Base-by-base conservation (phyloP, 306 rosid species). In the Elaeagnus macrophylla region DNA sequence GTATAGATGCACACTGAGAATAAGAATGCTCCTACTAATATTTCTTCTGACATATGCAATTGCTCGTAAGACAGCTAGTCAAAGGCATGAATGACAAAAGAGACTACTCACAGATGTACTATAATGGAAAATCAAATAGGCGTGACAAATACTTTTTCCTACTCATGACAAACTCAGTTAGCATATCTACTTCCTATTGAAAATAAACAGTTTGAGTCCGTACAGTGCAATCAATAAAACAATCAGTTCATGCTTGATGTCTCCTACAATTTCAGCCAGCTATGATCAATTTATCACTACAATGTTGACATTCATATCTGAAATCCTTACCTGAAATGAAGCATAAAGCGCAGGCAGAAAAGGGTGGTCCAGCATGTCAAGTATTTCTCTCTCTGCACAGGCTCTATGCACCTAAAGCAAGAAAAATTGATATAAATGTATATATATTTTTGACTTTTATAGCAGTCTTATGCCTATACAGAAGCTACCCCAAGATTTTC, bases 311-410 rank as follows among this genome's bases (percentile, higher is more conserved):
- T 48, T 50, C 57, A 12, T 9, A 19, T 37, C 51, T 47, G 39
- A 72, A 25, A 44, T 67, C 41, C 80, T 67, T 42, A 91, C 99
- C 99, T 91, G 99, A 67, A 91, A 91, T 37, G 99, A 91, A 57
- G 99, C 99, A 68, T 91, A 91, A 45, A 91, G 58, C 54, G 93
- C 95, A 9, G 96, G 99, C 47, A 91, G 85, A 75, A 91, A 91
- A 72, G 99, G 99, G 65, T 91, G 99, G 66, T 91, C 99, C 86
- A 91, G 75, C 87, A 75, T 72, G 77, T 87, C 99, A 2, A 91
- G 99, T 66, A 91, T 87, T 75, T 91, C 93, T 69, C 99, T 87
- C 72, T 91, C 99, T 14, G 87, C 83, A 61, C 99, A 91, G 69
- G 95, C 96, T 78, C 99, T 84, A 64, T 91, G 99, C 72, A 87